Percentiles rank a stretch among this genome's conserved stretches.
Conservation (phyloP, 1,139 yeast genomes). For the Eremothecium cymbalariae region DNA sequence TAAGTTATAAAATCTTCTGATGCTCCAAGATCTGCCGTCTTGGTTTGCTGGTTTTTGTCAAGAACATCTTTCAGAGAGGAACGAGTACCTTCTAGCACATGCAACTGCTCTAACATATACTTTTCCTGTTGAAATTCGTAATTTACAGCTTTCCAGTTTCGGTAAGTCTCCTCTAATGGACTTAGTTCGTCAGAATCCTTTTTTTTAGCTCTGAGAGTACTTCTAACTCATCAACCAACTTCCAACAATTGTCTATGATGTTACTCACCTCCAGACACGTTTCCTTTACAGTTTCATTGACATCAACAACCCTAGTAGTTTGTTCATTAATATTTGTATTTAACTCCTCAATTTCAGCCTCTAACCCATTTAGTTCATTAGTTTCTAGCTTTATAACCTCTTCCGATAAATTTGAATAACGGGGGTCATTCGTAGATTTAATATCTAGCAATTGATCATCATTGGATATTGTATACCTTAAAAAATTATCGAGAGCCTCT, state of each 20-base stretch:
- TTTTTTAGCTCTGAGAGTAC: slow-evolving; percentile 12
- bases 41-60: background rate
- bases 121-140: slow-evolving; percentile 3
- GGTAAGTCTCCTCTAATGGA: slow-evolving; percentile 9
- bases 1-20: slow-evolving; percentile 8
- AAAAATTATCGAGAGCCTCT: slow-evolving; percentile 28
- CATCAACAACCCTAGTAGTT: slow-evolving; percentile 16
- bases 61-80: slow-evolving; percentile 6
- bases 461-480: slow-evolving; percentile 26
- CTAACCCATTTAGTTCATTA: slow-evolving; percentile 12
- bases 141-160: slow-evolving; percentile 9
- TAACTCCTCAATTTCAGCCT: slow-evolving; percentile 15
- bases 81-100: slow-evolving; percentile 7
- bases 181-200: slow-evolving; percentile 5
- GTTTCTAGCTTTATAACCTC: slow-evolving; percentile 19
- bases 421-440: slow-evolving; percentile 20
- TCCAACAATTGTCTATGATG: slow-evolving; percentile 24
- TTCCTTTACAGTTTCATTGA: slow-evolving; percentile 23
- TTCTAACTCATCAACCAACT: slow-evolving; percentile 21
- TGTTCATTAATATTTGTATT: slow-evolving; percentile 15
- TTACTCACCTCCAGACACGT: slow-evolving; percentile 19
- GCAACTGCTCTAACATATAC: slow-evolving; percentile 8
- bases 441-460: slow-evolving; percentile 16
- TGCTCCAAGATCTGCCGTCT: slow-evolving; percentile 3
- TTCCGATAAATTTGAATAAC: slow-evolving; percentile 15